phyloP scores from a whole-genome alignment of 805 yeast species.

The Ogataea paradorogensis region DNA sequence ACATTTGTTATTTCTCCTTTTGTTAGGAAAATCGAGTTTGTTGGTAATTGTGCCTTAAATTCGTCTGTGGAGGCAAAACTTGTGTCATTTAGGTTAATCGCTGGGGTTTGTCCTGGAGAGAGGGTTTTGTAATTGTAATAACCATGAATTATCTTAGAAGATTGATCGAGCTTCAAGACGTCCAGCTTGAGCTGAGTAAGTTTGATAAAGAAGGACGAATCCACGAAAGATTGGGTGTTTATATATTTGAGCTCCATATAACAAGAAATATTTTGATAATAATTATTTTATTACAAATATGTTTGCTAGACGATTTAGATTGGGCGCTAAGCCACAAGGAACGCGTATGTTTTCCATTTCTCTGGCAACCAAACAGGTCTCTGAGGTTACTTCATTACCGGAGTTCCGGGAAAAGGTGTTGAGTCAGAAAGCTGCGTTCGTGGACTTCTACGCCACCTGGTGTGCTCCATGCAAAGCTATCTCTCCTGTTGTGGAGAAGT shows the following conservation, averaged over 20 bases:
- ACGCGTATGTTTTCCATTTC: constrained; percentile 2
- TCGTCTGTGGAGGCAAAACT: constrained; percentile 30
- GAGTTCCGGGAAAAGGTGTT: constrained; percentile 37
- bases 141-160: constrained; percentile 43
- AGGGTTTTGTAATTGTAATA: constrained; percentile 30
- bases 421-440: constrained; percentile 43
- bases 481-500: constrained; percentile 50
- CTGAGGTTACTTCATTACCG: constrained; percentile 31
- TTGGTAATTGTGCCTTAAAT: constrained; percentile 18
- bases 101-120: constrained; percentile 32
- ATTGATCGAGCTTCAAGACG: constrained; percentile 60
- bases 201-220: constrained; percentile 80
- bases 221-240: constrained; percentile 70
- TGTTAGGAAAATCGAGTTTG: constrained; percentile 22
- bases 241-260: constrained; percentile 35
- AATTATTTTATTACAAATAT: background rate
- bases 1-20: constrained; percentile 50
- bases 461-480: constrained; percentile 80
- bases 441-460: constrained; percentile 73
- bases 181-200: constrained; percentile 73
- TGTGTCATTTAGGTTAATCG: constrained; percentile 27
- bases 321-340: constrained; percentile 2
- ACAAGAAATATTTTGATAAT: background rate
- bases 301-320: constrained; percentile 16
- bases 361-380: background rate